phyloP scores from a whole-genome alignment of 352 stramenopile species.

The Aphanomyces astaci region DNA sequence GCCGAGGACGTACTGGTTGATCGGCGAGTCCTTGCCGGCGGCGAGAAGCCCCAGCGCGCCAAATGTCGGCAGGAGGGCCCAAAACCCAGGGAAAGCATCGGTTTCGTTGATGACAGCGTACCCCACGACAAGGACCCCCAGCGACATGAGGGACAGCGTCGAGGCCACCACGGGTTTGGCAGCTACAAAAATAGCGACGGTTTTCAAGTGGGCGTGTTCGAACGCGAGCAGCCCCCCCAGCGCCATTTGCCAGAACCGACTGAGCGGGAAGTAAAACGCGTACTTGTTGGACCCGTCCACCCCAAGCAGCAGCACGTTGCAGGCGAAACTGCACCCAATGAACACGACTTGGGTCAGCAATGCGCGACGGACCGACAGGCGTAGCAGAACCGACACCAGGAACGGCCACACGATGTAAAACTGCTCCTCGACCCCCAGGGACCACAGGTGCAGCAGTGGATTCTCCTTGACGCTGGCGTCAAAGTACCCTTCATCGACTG shows the following conservation, averaged over 20 bases:
- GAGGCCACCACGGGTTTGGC: neutral
- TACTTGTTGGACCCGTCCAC: slow-evolving; percentile 13
- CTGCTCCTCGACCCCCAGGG: slow-evolving; percentile 24
- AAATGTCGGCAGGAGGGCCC: slow-evolving; percentile 16
- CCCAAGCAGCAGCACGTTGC: slow-evolving; percentile 10
- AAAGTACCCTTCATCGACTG: slow-evolving; percentile 21
- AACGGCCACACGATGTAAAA: slow-evolving; percentile 26
- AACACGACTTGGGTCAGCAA: neutral
- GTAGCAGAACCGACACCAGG: neutral
- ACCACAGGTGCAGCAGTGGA: slow-evolving; percentile 23
- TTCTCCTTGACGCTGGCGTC: slow-evolving; percentile 16
- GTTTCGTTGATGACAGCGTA: slow-evolving; percentile 3
- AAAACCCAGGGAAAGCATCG: slow-evolving; percentile 14
- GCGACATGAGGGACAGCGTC: neutral
- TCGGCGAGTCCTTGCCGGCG: neutral
- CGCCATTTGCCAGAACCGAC: slow-evolving; percentile 22
- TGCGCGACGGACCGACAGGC: neutral
- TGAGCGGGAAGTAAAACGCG: slow-evolving; percentile 19
- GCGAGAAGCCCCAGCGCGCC: neutral
- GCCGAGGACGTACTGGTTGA: slow-evolving; percentile 10
- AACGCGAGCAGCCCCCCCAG: neutral
- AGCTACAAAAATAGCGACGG: neutral
- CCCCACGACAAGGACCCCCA: neutral
- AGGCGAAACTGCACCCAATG: neutral
- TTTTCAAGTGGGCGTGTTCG: neutral